Base-by-base conservation (phyloP, 2,329 filamentous ascomycete genomes). In the Ophiostoma pallidulum region DNA sequence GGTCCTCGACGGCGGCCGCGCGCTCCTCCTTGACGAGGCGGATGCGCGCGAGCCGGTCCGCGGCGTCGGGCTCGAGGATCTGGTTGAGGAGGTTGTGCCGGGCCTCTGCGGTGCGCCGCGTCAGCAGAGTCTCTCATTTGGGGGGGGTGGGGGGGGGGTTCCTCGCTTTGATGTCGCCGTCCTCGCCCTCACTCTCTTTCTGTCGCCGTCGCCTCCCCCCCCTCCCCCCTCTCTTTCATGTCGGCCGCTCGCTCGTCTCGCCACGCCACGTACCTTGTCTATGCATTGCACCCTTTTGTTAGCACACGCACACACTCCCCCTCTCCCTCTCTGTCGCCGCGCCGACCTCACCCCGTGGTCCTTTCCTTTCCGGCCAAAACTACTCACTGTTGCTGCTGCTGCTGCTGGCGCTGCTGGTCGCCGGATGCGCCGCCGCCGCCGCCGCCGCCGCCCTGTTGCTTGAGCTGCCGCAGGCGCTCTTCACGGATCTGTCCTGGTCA, bases 11-110 rank as follows among this genome's bases (percentile, higher is more conserved):
- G 60, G 96, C 89, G 52, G 76, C 78, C 31, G 92, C 92, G 59
- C 92, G 86, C 58, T 84, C 82, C 64, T 90, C 88, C 69, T 97
- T 97, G 62, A 98, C 92, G 51, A 98, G 81, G 29, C 91, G 84
- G 69, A 98, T 97, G 56, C 92, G 87, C 49, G 87, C 88, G 1
- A 98, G 77, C 13, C 92, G 86, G 69, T 98, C 92, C 51, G 88
- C 86, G 16, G 92, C 92, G 61, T 91, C 88, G 56, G 92, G 92
- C 59, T 90, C 83, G 53, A 98, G 86, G 71, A 98, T 97, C 67
- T 97, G 92, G 58, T 77, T 78, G 53, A 98, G 82, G 58, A 96
- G 84, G 51, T 78, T 75, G 59, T 80, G 72, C 51, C 88, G 84
- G 33, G 84, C 82, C 64, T 91, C 86, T 48, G 29, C 29, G 19